Base-by-base conservation (phyloP, 2,329 filamentous ascomycete species). In the Ceratocystis cacaofunesta region DNA sequence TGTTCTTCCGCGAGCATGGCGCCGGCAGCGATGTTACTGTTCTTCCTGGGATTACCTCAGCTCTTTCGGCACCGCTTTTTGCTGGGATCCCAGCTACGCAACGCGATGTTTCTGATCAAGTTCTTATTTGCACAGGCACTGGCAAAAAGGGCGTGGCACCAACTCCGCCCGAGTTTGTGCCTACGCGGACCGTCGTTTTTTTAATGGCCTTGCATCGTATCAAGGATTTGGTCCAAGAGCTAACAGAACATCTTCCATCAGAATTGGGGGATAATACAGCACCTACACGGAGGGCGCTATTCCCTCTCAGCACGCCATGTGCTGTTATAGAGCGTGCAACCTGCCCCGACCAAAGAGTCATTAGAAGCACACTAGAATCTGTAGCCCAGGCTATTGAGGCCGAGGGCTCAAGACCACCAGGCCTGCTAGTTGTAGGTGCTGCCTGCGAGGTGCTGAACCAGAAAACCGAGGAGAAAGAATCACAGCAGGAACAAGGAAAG, bases 41-140 rank as follows among this genome's bases (percentile, higher is more conserved):
- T 0, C 78, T 99, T 1, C 94, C 94, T 0, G 94, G 94, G 0
- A 88, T 99, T 55, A 97, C 94, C 0, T 92, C 87, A 71, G 90
- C 92, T 1, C 78, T 99, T 46, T 88, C 84, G 66, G 94, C 91
- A 8, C 90, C 92, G 0, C 79, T 99, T 2, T 96, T 97, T 73
- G 92, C 92, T 0, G 85, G 81, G 5, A 89, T 99, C 41, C 92
- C 94, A 1, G 81, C 88, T 0, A 99, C 94, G 1, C 92, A 97
- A 76, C 82, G 94, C 4, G 88, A 88, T 57, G 88, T 96, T 0
- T 88, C 90, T 2, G 94, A 99, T 72, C 92, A 97, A 75, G 86
- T 99, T 0, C 80, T 99, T 30, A 83, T 99, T n/a, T 97, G 94
- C 76, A 99, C 94, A 0, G 94, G 94, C 0, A 99, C 94, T 0